These are phyloP conservation scores for Lenzites betulinus DNA, from an alignment of 768 basidiomycete genomes.

Conservation along the genomic window DNA sequence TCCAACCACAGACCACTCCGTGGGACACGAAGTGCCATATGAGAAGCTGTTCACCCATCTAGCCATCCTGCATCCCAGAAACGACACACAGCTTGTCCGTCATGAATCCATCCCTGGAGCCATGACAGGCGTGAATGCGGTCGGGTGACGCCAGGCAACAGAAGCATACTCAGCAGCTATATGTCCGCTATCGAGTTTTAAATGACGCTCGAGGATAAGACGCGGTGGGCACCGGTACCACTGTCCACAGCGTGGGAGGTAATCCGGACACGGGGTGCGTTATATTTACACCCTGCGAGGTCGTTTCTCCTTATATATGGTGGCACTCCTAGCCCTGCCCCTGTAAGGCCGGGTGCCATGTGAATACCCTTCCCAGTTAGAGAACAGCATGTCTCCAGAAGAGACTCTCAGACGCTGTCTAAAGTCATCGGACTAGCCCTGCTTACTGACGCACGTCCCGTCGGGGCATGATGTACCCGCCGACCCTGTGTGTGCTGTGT, in stretches of 20 bases:
- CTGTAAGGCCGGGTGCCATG: not conserved
- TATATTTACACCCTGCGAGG: not conserved
- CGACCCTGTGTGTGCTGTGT: not conserved
- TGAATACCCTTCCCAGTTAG: not conserved
- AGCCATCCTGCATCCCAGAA: not conserved
- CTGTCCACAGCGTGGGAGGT: not conserved
- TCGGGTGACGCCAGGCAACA: not conserved
- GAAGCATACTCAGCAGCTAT: not conserved
- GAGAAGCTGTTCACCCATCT: not conserved
- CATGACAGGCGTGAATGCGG: not conserved
- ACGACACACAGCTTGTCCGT: not conserved
- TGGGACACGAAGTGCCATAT: conserved; percentile 9
- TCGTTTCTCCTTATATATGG: not conserved
- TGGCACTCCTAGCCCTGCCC: not conserved
- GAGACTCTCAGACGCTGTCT: conserved; percentile 13
- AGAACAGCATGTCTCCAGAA: not conserved
- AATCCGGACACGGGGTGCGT: conserved; percentile 5
- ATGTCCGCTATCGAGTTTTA: not conserved
- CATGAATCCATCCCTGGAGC: not conserved
- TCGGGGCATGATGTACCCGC: not conserved
- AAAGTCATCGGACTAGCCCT: conserved; percentile 5
- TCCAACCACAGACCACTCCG: conserved; percentile 4
- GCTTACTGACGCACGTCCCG: not conserved
- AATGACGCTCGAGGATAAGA: not conserved
- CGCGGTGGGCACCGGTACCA: not conserved